These are phyloP conservation scores for Trypanosoma rangeli DNA, from an alignment of 208 protist genomes.

Conservation along the genomic window DNA sequence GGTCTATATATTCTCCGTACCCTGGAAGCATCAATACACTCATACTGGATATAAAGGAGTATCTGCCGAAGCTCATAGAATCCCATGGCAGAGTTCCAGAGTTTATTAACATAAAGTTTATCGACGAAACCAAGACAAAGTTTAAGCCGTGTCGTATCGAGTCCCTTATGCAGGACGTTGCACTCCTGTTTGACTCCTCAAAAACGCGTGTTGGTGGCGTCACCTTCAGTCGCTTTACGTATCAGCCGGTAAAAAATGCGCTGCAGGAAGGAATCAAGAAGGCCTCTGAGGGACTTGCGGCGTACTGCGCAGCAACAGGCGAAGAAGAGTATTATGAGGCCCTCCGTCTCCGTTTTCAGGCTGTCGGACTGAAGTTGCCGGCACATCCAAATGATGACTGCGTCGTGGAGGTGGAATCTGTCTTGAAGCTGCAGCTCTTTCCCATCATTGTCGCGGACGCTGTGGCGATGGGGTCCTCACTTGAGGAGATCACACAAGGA, in stretches of 20 bases:
- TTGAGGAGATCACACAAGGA: conserved; percentile 29
- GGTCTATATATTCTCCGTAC: conserved; percentile 69
- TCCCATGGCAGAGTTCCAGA: conserved; percentile 84
- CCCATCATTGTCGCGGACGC: conserved; percentile 36
- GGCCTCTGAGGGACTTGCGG: conserved; percentile 32
- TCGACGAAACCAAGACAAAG: conserved; percentile 40
- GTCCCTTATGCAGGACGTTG: conserved; percentile 91
- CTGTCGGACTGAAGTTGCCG: conserved; percentile 22
- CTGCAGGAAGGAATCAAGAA: conserved; percentile 53
- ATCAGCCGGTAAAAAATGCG: conserved; percentile 89
- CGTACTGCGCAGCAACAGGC: conserved; percentile 69
- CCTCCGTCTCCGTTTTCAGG: conserved; percentile 50
- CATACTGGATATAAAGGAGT: conserved; percentile 65
- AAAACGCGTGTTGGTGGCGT: conserved; percentile 67
- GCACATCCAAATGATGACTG: background rate
- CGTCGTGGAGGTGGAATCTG: background rate
- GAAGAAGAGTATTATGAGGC: conserved; percentile 76
- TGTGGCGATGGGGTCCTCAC: conserved; percentile 42
- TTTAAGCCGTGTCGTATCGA: conserved; percentile 89
- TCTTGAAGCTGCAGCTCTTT: conserved; percentile 18
- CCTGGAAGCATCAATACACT: conserved; percentile 94
- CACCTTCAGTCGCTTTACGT: conserved; percentile 72
- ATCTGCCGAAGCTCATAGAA: conserved; percentile 48
- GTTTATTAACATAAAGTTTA: conserved; percentile 96
- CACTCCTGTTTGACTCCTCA: conserved; percentile 52